Base-by-base conservation (phyloP, 2,329 filamentous ascomycete genomes). In the Blastomyces emzantsi region DNA sequence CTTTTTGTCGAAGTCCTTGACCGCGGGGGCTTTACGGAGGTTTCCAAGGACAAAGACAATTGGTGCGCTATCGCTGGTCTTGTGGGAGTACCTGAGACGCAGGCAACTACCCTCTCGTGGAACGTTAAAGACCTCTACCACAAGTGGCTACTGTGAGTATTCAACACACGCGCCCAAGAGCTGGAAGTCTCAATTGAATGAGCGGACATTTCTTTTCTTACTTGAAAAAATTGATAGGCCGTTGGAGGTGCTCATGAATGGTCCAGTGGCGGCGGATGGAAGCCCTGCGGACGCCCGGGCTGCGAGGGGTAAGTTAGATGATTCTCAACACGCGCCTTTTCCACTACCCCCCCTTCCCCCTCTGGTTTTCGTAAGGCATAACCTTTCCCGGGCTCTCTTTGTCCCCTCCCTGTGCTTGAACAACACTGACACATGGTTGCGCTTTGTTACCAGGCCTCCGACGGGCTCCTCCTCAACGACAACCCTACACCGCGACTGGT, bases 91-190 rank as follows among this genome's bases (percentile, higher is more conserved):
- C 6, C 36, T n/a, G 19, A 22, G 7, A 55, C 59, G 7, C 59
- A 60, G 49, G 51, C 57, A n/a, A 64, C 61, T n/a, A 63, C 64
- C 28, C 57, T 65, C 11, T 66, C 65, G 13, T 65, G 61, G 57
- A 58, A 67, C 36, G 25, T 66, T 9, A 64, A 61, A 39, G 5
- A 25, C 15, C 59, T 66, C 19, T 67, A 67, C 63, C n/a, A 15
- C 9, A 54, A 64, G 62, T 62, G 62, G 28, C 55, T 68, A n/a
- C 43, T 66, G 66, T 68, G 47, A 65, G 66, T 64, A 47, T 17
- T 58, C 36, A 9, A 36, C 6, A 28, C 51, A 9, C 8, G 22
- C 22, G 45, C 25, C 55, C 41, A 17, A 43, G 54, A 58, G 47
- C 57, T 28, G 17, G 17, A 17, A 19, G 33, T 41, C 28, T 30